Base-by-base conservation (phyloP, 371 early-diverging fungal genomes). In the Mortierella sp. region DNA sequence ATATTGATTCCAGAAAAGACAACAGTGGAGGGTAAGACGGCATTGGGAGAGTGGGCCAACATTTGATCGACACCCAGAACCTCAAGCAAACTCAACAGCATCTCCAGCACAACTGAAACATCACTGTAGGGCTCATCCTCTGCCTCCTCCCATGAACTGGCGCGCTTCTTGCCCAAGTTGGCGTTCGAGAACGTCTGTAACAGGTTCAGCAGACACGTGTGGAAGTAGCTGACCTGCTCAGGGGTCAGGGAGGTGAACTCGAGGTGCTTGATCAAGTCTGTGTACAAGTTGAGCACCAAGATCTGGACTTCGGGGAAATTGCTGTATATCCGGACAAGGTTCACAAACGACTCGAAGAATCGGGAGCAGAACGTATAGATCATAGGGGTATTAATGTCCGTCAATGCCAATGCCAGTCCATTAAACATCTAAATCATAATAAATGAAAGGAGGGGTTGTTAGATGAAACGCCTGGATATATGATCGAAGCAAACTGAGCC, bases 101-200 rank as follows among this genome's bases (percentile, higher is more conserved):
- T 80, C 75, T 90, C 90, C n/a, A 95, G 83, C 6, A 94, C 89
- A 72, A 90, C 89, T 8, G 92, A 89, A 56, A 95, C 90, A 81
- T 95, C 95, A n/a, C 91, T 90, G 80, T 93, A 93, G 4, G 94
- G 92, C 63, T 91, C 92, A 44, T 94, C 95, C 14, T 94, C 93
- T 29, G 92, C 92, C 44, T 91, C 92, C 77, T 91, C 92, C 76
- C 90, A 89, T 1, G 88, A 70, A 54, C 88, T 87, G 27, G 89
- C 79, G 29, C 94, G 88, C 68, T 90, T 92, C 49, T 91, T 90
- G 43, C 94, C 91, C 83, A 83, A 44, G 56, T 81, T 84, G 29
- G 82, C 82, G 48, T 76, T 68, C 21, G 84, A 85, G 77, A 80
- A 79, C 0, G 82, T 77, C 51, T 79, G 79, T 14, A 86, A 56